Base-by-base conservation (phyloP, 495 filamentous ascomycete genomes). In the Thozetella sp. region DNA sequence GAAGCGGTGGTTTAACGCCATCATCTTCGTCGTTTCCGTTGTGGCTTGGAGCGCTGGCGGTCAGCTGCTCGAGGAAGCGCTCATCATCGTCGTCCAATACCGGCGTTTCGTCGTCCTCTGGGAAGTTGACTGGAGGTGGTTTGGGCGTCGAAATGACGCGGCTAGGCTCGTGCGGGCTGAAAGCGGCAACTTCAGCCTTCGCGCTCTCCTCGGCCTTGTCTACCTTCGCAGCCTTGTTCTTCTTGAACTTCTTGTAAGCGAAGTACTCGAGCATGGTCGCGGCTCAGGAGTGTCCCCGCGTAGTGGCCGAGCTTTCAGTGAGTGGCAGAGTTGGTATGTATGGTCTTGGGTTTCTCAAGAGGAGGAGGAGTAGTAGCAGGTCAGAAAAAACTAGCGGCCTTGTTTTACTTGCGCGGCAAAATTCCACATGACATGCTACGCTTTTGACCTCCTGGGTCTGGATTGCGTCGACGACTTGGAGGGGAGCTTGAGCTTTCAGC, bases 221-320 rank as follows among this genome's bases (percentile, higher is more conserved):
- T 11, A 68, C 67, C 55, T 77, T 75, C 24, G 70, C 72, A 3
- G 69, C 72, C 26, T 67, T 70, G 61, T 76, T 69, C 68, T 81
- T 80, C 72, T 81, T 74, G 57, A 61, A 63, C 46, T 77, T 73
- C 63, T 76, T 74, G 64, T 67, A 68, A 2, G 67, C 57, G 59
- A 78, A 69, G 68, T 74, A 76, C 64, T 80, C 73, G n/a, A 79
- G 56, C 76, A 79, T 79, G 40, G 53, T 69, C 63, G 23, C 51
- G 54, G 40, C 46, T 54, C 27, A 34, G 53, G 24, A 11, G 11
- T 11, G 19, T 37, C 25, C 13, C 23, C 22, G 46, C 15, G n/a
- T n/a, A n/a, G n/a, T n/a, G n/a, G n/a, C n/a, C n/a, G n/a, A n/a
- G n/a, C n/a, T n/a, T n/a, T n/a, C n/a, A n/a, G n/a, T n/a, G n/a